These are phyloP conservation scores for Chrysanthemum makinoi DNA, from an alignment of 129 eudicot species.

Conservation along the genomic window DNA sequence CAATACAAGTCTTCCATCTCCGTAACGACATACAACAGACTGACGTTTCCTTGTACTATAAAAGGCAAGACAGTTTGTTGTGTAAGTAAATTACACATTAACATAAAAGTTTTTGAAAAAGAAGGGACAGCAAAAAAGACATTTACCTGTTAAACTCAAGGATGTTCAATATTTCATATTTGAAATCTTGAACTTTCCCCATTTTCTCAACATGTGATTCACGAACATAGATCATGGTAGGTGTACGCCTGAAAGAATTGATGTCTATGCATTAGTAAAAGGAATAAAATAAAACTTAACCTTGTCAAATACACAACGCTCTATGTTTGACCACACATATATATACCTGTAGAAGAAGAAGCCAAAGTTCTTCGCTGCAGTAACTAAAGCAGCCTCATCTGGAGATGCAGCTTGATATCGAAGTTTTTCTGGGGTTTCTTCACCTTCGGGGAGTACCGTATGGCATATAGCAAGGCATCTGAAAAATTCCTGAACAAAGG, in stretches of 20 bases:
- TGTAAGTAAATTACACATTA: slow-evolving; percentile 11
- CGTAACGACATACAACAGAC: slow-evolving; percentile 93
- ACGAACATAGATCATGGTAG: slow-evolving; percentile 87
- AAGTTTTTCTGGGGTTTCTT: slow-evolving; percentile 89
- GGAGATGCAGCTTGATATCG: slow-evolving; percentile 99
- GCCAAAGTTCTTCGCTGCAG: slow-evolving; percentile 97
- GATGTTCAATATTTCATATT: slow-evolving; percentile 83
- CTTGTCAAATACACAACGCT: neutral
- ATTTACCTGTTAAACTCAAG: slow-evolving; percentile 91
- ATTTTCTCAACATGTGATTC: slow-evolving; percentile 91
- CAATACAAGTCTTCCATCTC: slow-evolving; percentile 89
- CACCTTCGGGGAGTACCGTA: slow-evolving; percentile 99
- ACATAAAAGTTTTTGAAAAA: slow-evolving; percentile 3
- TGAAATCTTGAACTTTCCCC: slow-evolving; percentile 80
- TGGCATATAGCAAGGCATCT: slow-evolving; percentile 99
- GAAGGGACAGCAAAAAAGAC: slow-evolving; percentile 8
- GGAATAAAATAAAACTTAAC: neutral
- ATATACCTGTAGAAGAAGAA: slow-evolving; percentile 90
- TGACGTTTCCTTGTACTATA: slow-evolving; percentile 97
- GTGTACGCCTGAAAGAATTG: slow-evolving; percentile 71
- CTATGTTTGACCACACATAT: slow-evolving; percentile 12
- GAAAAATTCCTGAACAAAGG: slow-evolving; percentile 79
- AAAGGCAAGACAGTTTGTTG: slow-evolving; percentile 15
- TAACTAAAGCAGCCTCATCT: slow-evolving; percentile 96
- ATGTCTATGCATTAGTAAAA: slow-evolving; percentile 18